Percentiles rank a stretch among this genome's conserved stretches.
Evolutionary conservation across 164 flowering plant genomes (phyloP).

Genomic region (Saururus chinensis): DNA sequence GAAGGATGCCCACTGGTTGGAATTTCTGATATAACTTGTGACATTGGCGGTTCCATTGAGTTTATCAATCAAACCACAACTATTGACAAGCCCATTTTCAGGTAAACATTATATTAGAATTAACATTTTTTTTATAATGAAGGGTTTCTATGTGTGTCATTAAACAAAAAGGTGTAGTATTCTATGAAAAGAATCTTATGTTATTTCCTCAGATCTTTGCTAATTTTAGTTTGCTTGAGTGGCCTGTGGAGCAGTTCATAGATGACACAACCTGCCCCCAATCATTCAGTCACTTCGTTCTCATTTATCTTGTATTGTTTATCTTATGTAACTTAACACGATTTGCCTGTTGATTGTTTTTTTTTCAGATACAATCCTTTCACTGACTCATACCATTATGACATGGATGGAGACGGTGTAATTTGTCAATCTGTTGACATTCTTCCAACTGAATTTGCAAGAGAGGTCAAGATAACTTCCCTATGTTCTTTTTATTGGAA

Average conservation of each 20-base stretch:
- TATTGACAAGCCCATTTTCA: conserved; percentile 85
- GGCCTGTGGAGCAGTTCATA: no score
- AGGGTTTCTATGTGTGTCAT: neutral
- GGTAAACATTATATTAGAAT: conserved; percentile 28
- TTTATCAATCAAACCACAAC: conserved; percentile 79
- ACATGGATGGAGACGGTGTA: conserved; percentile 79
- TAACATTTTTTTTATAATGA: no score
- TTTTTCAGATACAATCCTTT: conserved; percentile 58
- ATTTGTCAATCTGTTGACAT: conserved; percentile 82
- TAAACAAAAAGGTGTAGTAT: no score
- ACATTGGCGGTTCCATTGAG: conserved; percentile 88
- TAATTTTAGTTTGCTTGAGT: no score
- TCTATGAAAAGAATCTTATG: neutral
- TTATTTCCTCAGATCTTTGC: no score
- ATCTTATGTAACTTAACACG: no score
- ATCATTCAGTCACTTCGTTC: neutral
- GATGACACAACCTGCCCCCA: no score
- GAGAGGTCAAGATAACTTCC: conserved; percentile 46
- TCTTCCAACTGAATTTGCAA: conserved; percentile 97
- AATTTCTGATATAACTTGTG: conserved; percentile 89
- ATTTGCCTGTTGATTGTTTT: neutral
- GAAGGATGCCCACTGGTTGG: conserved; percentile 80
- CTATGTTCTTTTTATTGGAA: neutral
- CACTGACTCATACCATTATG: conserved; percentile 49
- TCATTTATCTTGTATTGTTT: neutral